Base-by-base conservation (phyloP, 2,329 filamentous ascomycete genomes). In the Talaromyces verruculosus region DNA sequence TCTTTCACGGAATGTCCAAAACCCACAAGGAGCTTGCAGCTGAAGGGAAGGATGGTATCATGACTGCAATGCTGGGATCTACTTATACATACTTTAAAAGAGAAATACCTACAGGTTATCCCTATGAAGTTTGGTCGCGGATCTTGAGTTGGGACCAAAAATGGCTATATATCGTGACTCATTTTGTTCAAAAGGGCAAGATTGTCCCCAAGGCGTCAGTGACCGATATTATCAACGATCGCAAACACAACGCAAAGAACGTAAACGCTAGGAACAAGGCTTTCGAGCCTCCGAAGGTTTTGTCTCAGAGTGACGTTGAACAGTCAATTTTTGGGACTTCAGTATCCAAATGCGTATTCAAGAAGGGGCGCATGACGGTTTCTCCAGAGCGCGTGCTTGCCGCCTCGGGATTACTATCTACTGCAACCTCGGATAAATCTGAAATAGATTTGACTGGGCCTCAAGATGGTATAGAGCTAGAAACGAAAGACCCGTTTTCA, bases 101-200 rank as follows among this genome's bases (percentile, higher is more conserved):
- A n/a, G 72, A 73, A 39, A 72, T 73, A 30, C 63, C 66, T 15
- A 68, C 67, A 1, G 71, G 66, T 17, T 68, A 71, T 41, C 37
- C 60, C 15, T 73, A 72, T 41, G 72, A 73, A 63, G 63, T 73
- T 17, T 71, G 70, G 67, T 68, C 70, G 0, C 67, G 73, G 1
- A 65, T 75, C 17, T 55, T 75, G 3, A 69, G 69, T 6, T 75
- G 74, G 73, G 73, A 75, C 58, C 63, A 67, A 25, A 75, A 75
- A 39, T 75, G 74, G 74, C 30, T 75, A 3, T 75, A 75, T 55
- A 64, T 75, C 22, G 72, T 74, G 7, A 73, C 70, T 1, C 68
- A 75, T 67, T 73, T 75, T 39, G 71, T 74, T 25, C 60, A 25
- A 8, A 61, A 35, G 41, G 67, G 57, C 11, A 45, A 59, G 6